Evolutionary conservation across 2,329 filamentous ascomycete species (phyloP), one percentile per base, ranked within the genome.

Genomic region (Arthrobotrys entomopaga): DNA sequence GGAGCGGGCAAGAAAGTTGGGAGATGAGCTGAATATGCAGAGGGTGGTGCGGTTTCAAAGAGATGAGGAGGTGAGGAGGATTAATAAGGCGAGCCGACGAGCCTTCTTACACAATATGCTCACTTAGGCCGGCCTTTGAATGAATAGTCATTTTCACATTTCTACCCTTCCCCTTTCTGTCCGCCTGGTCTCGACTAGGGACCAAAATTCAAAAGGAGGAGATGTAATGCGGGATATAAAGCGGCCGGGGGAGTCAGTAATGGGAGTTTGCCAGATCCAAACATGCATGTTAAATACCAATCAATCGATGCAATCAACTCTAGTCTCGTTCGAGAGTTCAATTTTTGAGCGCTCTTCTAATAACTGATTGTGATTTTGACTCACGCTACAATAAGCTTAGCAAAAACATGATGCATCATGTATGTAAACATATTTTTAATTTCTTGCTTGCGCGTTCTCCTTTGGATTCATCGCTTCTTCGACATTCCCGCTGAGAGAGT

Each of bases 361-460:
- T n/a, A n/a, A n/a, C n/a, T n/a, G n/a, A 8, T 34, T 8, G 10
- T 34, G 29, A 3, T 34, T 34, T 34, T 6, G 29, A 7, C 1
- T 2, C 2, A 34, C 7, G 10, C 2, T 34, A 34, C 29, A 6
- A 34, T 34, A n/a, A n/a, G n/a, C n/a, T n/a, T n/a, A n/a, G n/a
- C n/a, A n/a, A n/a, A n/a, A n/a, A n/a, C n/a, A n/a, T n/a, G n/a
- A n/a, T n/a, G n/a, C n/a, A n/a, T n/a, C n/a, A n/a, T n/a, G n/a
- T n/a, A n/a, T n/a, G n/a, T n/a, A n/a, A n/a, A 34, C 29, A 2
- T 34, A 5, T 58, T 22, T 24, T 52, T 63, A 8, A 7, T 61
- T 40, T 16, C 43, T 40, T n/a, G 26, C 22, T 19, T 61, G 43
- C 3, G 58, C 43, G 40, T 61, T 50, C 19, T 40, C 16, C n/a